A percentile compares a stretch with the other conserved stretches of the same genome.
These are phyloP conservation scores for Kodamaea lidongshanica DNA, from an alignment of 805 yeast species.

Conservation along the genomic window DNA sequence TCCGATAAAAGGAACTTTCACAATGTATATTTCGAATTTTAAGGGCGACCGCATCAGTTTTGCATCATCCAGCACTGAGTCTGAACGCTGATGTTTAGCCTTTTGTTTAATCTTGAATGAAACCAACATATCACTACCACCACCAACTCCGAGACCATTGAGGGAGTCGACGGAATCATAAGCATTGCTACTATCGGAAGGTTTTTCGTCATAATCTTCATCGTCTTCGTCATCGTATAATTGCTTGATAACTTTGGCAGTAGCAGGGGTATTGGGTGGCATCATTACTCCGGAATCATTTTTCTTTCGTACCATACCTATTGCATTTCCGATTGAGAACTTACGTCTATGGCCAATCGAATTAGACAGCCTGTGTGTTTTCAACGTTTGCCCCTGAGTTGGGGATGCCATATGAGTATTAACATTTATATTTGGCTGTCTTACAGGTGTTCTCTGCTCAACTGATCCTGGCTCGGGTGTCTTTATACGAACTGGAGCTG, in stretches of 20 bases:
- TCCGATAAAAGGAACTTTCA: constrained; percentile 84
- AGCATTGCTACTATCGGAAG: constrained; percentile 35
- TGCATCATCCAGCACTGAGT: constrained; percentile 17
- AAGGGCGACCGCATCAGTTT: constrained; percentile 45
- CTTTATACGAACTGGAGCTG: constrained; percentile 11
- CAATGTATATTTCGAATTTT: constrained; percentile 85
- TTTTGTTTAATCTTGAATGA: constrained; percentile 54
- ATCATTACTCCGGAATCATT: constrained; percentile 33
- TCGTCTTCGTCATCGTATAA: constrained; percentile 22
- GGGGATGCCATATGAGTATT: constrained; percentile 27
- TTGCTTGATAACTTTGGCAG: constrained; percentile 28
- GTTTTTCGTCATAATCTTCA: constrained; percentile 22
- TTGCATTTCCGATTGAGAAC: constrained; percentile 56
- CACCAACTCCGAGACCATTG: constrained; percentile 43
- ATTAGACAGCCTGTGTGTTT: constrained; percentile 34
- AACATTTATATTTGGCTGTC: constrained; percentile 35
- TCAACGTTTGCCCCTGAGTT: constrained; percentile 22
- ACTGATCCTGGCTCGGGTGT: constrained; percentile 23
- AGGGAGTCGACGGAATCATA: constrained; percentile 52
- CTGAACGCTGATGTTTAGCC: constrained; percentile 29
- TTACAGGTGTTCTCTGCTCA: constrained; percentile 21
- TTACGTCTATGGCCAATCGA: constrained; percentile 50
- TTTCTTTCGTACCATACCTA: constrained; percentile 45
- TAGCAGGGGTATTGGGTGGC: constrained; percentile 55
- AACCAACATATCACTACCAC: constrained; percentile 55